These are phyloP conservation scores for Blastobotrys petasosporus DNA, from an alignment of 1,139 yeast genomes.

Conservation along the genomic window DNA sequence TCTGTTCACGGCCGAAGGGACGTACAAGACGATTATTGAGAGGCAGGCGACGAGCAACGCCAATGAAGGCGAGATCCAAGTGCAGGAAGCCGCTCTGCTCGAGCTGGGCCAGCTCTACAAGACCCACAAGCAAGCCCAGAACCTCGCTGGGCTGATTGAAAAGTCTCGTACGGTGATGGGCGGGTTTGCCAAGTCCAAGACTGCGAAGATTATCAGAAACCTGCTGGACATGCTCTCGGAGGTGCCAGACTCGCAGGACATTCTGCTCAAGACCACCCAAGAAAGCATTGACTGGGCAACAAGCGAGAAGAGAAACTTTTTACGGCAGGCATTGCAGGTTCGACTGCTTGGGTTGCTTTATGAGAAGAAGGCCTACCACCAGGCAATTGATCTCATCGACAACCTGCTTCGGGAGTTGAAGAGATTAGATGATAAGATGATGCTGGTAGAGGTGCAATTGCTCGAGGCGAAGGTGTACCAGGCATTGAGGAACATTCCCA, in stretches of 20 bases:
- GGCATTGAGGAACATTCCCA: constrained; percentile 87
- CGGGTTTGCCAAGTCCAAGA: constrained; percentile 83
- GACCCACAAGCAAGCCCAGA: constrained; percentile 38
- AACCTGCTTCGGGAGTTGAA: constrained; percentile 77
- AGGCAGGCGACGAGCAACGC: constrained; percentile 34
- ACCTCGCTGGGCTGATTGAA: constrained; percentile 58
- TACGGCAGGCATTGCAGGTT: constrained; percentile 82
- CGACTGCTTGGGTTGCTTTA: constrained; percentile 74
- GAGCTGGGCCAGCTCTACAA: constrained; percentile 34
- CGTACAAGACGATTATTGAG: constrained; percentile 43
- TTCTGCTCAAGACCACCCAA: constrained; percentile 68
- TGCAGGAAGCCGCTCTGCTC: constrained; percentile 33
- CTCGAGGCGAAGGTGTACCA: constrained; percentile 88
- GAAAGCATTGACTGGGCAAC: constrained; percentile 87
- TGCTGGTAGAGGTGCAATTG: constrained; percentile 90
- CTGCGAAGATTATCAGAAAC: constrained; percentile 69
- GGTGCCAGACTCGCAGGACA: constrained; percentile 61
- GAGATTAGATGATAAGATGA: constrained; percentile 89
- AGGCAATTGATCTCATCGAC: constrained; percentile 67
- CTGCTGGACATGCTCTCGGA: constrained; percentile 72
- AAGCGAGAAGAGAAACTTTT: constrained; percentile 73
- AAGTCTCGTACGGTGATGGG: constrained; percentile 64
- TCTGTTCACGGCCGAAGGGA: constrained; percentile 49
- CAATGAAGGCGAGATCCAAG: constrained; percentile 36
- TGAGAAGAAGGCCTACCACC: constrained; percentile 56